Percentiles rank a stretch among this genome's conserved stretches.
Evolutionary conservation across 2,329 filamentous ascomycete genomes (phyloP).

Genomic region (Colletotrichum melonis): DNA sequence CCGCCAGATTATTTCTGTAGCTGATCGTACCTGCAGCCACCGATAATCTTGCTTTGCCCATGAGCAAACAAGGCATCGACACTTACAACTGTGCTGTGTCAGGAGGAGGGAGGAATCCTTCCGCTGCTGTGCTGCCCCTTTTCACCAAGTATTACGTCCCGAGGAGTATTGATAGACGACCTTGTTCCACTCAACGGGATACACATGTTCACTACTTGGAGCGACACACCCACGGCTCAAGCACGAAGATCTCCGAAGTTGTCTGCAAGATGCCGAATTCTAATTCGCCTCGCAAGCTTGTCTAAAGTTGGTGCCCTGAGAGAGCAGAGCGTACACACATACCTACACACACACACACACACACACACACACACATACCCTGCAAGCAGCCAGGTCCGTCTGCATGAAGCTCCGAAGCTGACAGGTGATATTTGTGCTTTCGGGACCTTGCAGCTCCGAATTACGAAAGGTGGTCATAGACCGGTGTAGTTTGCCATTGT

Average conservation of each 20-base stretch:
- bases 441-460: constrained; percentile 35
- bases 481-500: not conserved
- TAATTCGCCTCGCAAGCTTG: constrained; percentile 12
- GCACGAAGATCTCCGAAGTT: constrained; percentile 17
- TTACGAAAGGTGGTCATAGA: not conserved
- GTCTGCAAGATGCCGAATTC: constrained; percentile 25
- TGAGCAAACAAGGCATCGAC: not conserved
- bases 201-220: constrained; percentile 22
- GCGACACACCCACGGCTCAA: constrained; percentile 14
- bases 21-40: not conserved
- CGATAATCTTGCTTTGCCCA: not conserved
- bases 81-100: not conserved
- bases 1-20: not conserved
- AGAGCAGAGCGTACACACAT: too few species aligned
- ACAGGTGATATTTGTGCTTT: not conserved
- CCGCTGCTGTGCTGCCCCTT: constrained; percentile 1
- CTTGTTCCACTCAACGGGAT: constrained; percentile 9
- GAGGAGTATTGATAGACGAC: not conserved
- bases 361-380: not conserved
- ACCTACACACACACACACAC: too few species aligned
- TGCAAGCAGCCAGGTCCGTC: constrained; percentile 13
- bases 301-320: not conserved
- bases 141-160: constrained; percentile 5
- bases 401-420: constrained; percentile 13
- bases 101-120: not conserved